Evolutionary conservation across 2,329 filamentous ascomycete species (phyloP), one percentile per base, ranked within the genome.

Genomic region (Ophiocordyceps australis): DNA sequence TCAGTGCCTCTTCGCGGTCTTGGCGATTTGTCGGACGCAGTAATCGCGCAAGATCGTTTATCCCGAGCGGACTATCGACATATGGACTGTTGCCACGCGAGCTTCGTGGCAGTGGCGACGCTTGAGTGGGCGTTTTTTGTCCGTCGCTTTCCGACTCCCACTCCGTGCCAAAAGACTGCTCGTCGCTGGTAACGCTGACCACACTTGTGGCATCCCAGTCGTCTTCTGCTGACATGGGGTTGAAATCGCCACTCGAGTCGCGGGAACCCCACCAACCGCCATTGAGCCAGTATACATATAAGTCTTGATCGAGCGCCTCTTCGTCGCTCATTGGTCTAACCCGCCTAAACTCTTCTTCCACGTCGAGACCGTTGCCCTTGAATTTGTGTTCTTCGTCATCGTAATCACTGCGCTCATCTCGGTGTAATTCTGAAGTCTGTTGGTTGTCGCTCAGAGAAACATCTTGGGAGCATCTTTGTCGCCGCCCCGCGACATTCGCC

Each of bases 191-290:
- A 3, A 50, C 54, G 7, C 59, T 62, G 0, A 89, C 53, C 19
- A 91, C 60, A 40, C 85, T 94, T 1, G 82, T 91, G 7, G 65
- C 67, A 41, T 91, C 81, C 42, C 75, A 72, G 23, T 74, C 62
- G 9, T 70, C 57, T 4, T 68, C 60, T 5, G 54, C 44, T 9
- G 57, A 47, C 7, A 48, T 41, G 1, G 74, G 74, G 17, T 58
- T 47, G 45, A 85, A 95, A 33, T 86, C 77, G 16, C 78, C 79
- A 40, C 80, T 93, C 5, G 62, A 60, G 44, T 95, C 86, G 17
- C 74, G 60, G 11, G 74, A 73, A 2, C 86, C 85, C 73, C 82
- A 94, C 55, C 79, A 79, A 7, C 80, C 82, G 13, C 81, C 82
- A 28, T 62, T 59, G 27, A 77, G 71, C 78, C 82, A 95, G 68